These are phyloP conservation scores for Ustilago trichophora DNA, from an alignment of 1,284 basidiomycete species.

Conservation along the genomic window DNA sequence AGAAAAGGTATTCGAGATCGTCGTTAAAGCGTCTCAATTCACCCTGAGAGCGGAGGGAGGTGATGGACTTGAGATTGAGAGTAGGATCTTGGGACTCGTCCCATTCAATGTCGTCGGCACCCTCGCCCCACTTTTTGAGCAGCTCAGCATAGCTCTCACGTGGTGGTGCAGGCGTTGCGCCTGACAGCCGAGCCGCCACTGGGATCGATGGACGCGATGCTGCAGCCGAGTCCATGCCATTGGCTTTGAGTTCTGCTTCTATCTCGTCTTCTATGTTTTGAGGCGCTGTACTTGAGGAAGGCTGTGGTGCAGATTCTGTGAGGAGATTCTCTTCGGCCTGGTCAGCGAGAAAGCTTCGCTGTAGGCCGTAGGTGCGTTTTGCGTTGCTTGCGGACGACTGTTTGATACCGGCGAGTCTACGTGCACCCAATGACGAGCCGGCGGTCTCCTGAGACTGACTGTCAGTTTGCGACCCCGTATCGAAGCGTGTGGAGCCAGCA, in stretches of 20 bases:
- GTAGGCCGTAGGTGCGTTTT: constrained; percentile 42
- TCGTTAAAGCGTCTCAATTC: constrained; percentile 50
- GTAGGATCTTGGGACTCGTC: constrained; percentile 49
- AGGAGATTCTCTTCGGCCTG: constrained; percentile 36
- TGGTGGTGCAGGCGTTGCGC: constrained; percentile 1
- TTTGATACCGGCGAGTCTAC: constrained; percentile 42
- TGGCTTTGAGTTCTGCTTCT: constrained; percentile 25
- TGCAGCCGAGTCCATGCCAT: neutral
- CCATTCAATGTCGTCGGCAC: constrained; percentile 48
- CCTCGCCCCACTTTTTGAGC: constrained; percentile 46
- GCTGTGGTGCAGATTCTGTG: constrained; percentile 1
- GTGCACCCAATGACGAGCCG: constrained; percentile 7
- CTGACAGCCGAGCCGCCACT: neutral
- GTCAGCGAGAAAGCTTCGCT: constrained; percentile 47
- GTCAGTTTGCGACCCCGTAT: constrained; percentile 13
- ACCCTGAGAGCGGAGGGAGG: constrained; percentile 36
- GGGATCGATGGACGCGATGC: neutral
- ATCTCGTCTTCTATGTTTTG: constrained; percentile 45
- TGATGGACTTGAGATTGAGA: constrained; percentile 50
- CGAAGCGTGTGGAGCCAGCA: constrained; percentile 6
- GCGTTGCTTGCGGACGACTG: constrained; percentile 34
- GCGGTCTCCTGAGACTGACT: constrained; percentile 23
- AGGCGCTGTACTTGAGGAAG: neutral
- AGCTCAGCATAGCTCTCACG: constrained; percentile 52
- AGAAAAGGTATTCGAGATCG: constrained; percentile 49